Conservation (phyloP, 1,284 basidiomycete species). For the Cystobasidium slooffiae region DNA sequence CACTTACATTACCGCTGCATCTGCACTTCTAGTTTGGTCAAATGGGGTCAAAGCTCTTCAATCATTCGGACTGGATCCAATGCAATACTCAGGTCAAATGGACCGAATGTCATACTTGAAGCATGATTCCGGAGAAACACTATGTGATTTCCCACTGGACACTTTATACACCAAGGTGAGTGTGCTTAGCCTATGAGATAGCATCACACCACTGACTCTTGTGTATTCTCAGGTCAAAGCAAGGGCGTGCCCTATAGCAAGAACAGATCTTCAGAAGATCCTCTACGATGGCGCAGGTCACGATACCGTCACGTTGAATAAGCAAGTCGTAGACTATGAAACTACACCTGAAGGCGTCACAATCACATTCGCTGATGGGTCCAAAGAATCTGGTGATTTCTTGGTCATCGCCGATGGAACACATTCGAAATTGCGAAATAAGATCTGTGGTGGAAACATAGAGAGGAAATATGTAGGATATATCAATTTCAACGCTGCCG, state of each 20-base stretch:
- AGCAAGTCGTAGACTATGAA: conserved; percentile 37
- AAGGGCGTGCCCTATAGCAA: conserved; percentile 42
- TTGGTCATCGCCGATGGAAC: conserved; percentile 43
- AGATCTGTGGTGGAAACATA: conserved; percentile 32
- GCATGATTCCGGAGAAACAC: conserved; percentile 38
- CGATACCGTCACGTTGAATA: conserved; percentile 27
- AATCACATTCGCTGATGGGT: conserved; percentile 34
- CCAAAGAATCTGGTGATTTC: conserved; percentile 31
- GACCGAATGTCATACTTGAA: conserved; percentile 41
- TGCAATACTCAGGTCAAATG: conserved; percentile 41
- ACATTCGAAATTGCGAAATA: conserved; percentile 40
- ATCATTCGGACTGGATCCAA: conserved; percentile 41
- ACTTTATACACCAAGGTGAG: conserved; percentile 31
- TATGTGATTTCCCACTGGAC: conserved; percentile 38
- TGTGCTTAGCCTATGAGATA: not conserved
- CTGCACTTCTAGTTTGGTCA: conserved; percentile 27
- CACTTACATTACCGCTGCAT: not conserved
- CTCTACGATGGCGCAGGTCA: conserved; percentile 38
- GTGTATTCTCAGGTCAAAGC: conserved; percentile 19
- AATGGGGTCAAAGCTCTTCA: conserved; percentile 41
- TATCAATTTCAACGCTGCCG: conserved; percentile 43
- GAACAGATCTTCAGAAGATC: conserved; percentile 41
- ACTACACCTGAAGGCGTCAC: conserved; percentile 23
- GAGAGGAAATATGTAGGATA: conserved; percentile 46
- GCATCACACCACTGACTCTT: not conserved